phyloP scores from a whole-genome alignment of 352 stramenopile genomes.

The Saprolegnia diclina region DNA sequence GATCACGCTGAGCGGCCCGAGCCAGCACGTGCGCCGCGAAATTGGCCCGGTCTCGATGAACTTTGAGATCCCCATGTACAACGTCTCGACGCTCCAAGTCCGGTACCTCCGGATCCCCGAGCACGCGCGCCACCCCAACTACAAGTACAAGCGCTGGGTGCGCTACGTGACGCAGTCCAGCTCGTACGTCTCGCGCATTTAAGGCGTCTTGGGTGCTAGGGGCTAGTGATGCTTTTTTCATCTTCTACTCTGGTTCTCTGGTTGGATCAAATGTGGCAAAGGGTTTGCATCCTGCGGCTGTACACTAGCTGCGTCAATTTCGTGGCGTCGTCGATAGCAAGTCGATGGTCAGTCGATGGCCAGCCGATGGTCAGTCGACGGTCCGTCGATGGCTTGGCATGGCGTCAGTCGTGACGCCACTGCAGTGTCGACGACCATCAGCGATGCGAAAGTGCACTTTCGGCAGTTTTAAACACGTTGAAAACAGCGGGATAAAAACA shows the following conservation, averaged over 20 bases:
- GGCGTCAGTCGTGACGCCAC: too few relatives aligned
- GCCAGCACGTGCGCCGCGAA: slow-evolving; percentile 80
- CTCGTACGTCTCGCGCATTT: slow-evolving; percentile 96
- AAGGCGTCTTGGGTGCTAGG: too few relatives aligned
- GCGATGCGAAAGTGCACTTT: too few relatives aligned
- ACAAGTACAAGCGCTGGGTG: slow-evolving; percentile 98
- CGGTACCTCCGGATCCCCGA: slow-evolving; percentile 97
- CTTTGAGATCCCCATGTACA: slow-evolving; percentile 99
- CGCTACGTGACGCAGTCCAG: slow-evolving; percentile 98
- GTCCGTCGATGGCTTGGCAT: too few relatives aligned
- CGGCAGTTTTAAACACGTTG: too few relatives aligned
- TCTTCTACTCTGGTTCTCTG: slow-evolving; percentile 16
- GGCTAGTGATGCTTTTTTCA: not conserved
- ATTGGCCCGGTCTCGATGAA: slow-evolving; percentile 97
- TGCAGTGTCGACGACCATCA: too few relatives aligned
- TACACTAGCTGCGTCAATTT: too few relatives aligned
- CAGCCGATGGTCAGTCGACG: too few relatives aligned
- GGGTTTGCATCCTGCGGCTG: too few relatives aligned
- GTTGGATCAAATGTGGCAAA: not conserved
- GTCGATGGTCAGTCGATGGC: too few relatives aligned
- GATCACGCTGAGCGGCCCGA: slow-evolving; percentile 75
- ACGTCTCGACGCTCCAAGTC: slow-evolving; percentile 97
- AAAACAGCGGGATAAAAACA: too few relatives aligned
- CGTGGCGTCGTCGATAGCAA: too few relatives aligned
- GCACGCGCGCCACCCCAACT: slow-evolving; percentile 90